phyloP scores from a whole-genome alignment of 176 grass and related monocot genomes.

The Oryza australiensis region DNA sequence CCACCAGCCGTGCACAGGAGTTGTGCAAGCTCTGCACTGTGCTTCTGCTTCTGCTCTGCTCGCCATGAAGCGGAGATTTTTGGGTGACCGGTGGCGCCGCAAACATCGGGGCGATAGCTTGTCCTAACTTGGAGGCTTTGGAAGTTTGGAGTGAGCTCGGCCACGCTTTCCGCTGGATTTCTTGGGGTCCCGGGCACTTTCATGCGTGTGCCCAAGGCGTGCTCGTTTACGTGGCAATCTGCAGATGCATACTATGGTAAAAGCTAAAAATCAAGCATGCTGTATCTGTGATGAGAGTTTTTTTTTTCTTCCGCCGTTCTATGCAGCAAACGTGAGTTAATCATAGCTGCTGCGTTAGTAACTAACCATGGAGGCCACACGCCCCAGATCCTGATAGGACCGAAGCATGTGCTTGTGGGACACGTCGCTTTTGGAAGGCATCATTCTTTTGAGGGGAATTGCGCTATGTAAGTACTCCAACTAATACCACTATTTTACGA shows the following conservation, averaged over 20 bases:
- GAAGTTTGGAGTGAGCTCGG: background rate
- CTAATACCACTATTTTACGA: background rate
- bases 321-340: background rate
- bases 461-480: too few relatives aligned
- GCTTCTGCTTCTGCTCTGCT: background rate
- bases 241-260: background rate
- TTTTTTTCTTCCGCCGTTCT: background rate
- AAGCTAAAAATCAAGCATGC: background rate
- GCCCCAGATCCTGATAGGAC: constrained; percentile 1
- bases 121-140: background rate
- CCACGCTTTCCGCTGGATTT: constrained; percentile 20
- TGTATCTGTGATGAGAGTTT: too few relatives aligned
- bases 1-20: background rate
- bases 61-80: background rate
- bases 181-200: constrained; percentile 10
- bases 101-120: constrained; percentile 10
- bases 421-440: background rate
- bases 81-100: background rate
- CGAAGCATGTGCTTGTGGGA: background rate
- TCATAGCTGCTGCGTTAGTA: background rate
- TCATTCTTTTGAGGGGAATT: background rate
- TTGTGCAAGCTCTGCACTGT: background rate
- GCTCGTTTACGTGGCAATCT: background rate
- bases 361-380: background rate
- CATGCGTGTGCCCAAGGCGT: constrained; percentile 8